These are phyloP conservation scores for Aspergillus biplanus DNA, from an alignment of 495 filamentous ascomycete species.

Conservation along the genomic window DNA sequence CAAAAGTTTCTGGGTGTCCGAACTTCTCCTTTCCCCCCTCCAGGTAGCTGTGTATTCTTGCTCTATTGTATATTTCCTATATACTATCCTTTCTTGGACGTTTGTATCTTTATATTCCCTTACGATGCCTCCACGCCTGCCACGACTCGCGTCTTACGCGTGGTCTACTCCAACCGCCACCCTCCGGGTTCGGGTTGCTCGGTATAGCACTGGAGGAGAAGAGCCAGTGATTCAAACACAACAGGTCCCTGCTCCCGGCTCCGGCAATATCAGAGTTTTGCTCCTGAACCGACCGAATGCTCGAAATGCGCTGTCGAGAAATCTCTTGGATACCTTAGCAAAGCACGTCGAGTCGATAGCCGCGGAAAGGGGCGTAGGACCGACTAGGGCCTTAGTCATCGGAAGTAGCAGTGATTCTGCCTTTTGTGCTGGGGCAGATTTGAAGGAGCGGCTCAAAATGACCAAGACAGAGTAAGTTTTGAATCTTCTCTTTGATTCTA, in stretches of 20 bases:
- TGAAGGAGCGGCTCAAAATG: slow-evolving; percentile 84
- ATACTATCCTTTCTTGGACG: too few species aligned
- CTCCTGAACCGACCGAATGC: slow-evolving; percentile 82
- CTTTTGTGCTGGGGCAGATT: slow-evolving; percentile 93
- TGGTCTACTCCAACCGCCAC: slow-evolving; percentile 28
- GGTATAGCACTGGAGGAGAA: slow-evolving; percentile 41
- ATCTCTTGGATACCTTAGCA: slow-evolving; percentile 70
- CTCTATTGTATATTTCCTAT: not conserved
- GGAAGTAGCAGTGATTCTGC: slow-evolving; percentile 75
- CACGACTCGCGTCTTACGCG: slow-evolving; percentile 28
- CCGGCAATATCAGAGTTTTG: slow-evolving; percentile 84
- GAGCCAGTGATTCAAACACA: slow-evolving; percentile 66
- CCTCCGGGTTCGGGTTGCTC: slow-evolving; percentile 37
- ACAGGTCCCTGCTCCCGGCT: slow-evolving; percentile 76
- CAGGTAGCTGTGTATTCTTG: too few species aligned
- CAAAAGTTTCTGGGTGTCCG: slow-evolving; percentile 7
- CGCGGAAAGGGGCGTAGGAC: slow-evolving; percentile 63
- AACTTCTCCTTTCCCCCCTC: not conserved
- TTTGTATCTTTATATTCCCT: slow-evolving; percentile 15
- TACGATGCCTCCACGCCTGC: slow-evolving; percentile 40
- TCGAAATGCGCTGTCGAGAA: slow-evolving; percentile 86
- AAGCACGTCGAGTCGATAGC: slow-evolving; percentile 71
- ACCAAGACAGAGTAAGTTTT: slow-evolving; percentile 63
- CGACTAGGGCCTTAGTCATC: slow-evolving; percentile 77
- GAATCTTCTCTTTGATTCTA: not conserved